A percentile compares a stretch with the other conserved stretches of the same genome.
phyloP scores from a whole-genome alignment of 164 flowering plant species.

The Platanus orientalis region DNA sequence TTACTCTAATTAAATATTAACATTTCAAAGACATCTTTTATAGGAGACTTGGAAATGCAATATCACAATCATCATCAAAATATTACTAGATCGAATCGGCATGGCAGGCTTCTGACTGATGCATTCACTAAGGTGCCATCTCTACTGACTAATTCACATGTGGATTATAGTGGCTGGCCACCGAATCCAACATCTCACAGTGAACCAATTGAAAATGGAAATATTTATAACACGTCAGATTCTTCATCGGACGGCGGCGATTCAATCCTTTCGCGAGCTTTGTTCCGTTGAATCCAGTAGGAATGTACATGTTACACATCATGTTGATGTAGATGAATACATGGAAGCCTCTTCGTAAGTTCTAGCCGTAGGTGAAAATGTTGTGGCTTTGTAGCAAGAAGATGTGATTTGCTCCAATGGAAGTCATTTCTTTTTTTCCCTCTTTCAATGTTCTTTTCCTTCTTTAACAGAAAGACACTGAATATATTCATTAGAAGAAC shows the following conservation, averaged over 20 bases:
- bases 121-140: background rate
- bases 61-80: constrained; percentile 4
- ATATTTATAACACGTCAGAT: background rate
- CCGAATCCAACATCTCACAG: background rate
- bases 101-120: background rate
- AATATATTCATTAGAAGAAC: no score
- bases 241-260: constrained; percentile 4
- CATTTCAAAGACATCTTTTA: no score
- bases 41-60: background rate
- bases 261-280: background rate
- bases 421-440: no score
- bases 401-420: background rate
- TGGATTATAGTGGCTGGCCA: background rate
- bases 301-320: background rate
- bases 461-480: no score
- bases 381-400: constrained; percentile 11
- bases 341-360: background rate
- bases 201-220: background rate
- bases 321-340: background rate
- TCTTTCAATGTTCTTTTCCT: no score
- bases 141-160: background rate
- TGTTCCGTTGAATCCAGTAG: background rate
- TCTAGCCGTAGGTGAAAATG: constrained; percentile 1
- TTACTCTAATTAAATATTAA: no score
- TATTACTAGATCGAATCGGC: background rate